A percentile compares a stretch with the other conserved stretches of the same genome.
Evolutionary conservation across 768 basidiomycete genomes (phyloP).

Genomic region (Hydnomerulius pinastri): DNA sequence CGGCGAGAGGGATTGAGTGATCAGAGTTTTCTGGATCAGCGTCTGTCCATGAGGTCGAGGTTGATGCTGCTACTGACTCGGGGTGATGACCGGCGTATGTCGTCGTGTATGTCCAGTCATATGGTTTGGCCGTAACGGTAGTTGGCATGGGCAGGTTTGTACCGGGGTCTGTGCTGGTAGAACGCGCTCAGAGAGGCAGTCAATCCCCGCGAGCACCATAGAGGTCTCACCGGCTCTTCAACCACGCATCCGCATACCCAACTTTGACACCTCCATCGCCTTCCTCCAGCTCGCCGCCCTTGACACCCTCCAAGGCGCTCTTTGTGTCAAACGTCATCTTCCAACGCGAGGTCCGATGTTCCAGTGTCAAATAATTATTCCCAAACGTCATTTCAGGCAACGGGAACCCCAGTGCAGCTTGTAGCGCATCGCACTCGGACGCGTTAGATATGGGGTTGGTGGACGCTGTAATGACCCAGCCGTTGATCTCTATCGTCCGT

Average conservation of each 20-base stretch:
- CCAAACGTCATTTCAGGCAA: slow-evolving; percentile 98
- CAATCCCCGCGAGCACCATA: not conserved
- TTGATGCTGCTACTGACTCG: slow-evolving; percentile 9
- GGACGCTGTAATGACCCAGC: slow-evolving; percentile 69
- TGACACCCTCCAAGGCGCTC: slow-evolving; percentile 71
- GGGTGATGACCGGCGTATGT: slow-evolving; percentile 68
- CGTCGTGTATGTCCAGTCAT: slow-evolving; percentile 98
- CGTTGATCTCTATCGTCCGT: slow-evolving; percentile 64
- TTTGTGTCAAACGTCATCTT: slow-evolving; percentile 64
- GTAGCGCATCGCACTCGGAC: slow-evolving; percentile 68
- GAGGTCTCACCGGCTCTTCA: slow-evolving; percentile 74
- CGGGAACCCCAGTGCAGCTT: slow-evolving; percentile 67
- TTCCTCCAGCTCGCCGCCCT: slow-evolving; percentile 67
- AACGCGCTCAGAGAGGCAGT: slow-evolving; percentile 25
- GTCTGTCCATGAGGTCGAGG: slow-evolving; percentile 44
- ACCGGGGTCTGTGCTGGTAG: slow-evolving; percentile 63
- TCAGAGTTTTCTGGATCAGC: slow-evolving; percentile 56
- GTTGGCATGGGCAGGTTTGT: slow-evolving; percentile 67
- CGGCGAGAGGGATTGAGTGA: slow-evolving; percentile 78
- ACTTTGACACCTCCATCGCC: slow-evolving; percentile 95
- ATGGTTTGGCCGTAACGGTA: slow-evolving; percentile 79
- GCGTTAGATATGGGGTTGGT: slow-evolving; percentile 84
- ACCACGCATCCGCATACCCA: slow-evolving; percentile 92
- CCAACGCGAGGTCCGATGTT: slow-evolving; percentile 67
- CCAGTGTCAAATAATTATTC: slow-evolving; percentile 69